Conservation (phyloP, 345 rosid species). For the Citrus cavaleriei region DNA sequence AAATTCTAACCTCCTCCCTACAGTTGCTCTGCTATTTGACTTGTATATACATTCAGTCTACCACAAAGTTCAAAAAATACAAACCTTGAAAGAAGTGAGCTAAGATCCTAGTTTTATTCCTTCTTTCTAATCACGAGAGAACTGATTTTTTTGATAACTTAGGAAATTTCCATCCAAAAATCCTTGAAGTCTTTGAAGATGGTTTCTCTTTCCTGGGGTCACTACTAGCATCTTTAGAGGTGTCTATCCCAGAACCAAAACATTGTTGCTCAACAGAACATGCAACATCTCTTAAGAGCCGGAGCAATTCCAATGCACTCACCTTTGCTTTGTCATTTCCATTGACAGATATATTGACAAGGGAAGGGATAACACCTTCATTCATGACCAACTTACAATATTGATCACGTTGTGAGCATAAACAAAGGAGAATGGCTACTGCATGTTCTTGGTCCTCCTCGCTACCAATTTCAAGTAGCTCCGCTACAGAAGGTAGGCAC, state of each 20-base stretch:
- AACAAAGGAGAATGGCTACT: constrained; percentile 34
- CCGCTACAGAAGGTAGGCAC: constrained; percentile 54
- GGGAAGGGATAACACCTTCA: constrained; percentile 58
- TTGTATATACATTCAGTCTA: neutral
- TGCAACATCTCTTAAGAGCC: constrained; percentile 50
- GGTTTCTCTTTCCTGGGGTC: constrained; percentile 25
- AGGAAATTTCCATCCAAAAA: constrained; percentile 30
- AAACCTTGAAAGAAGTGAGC: neutral
- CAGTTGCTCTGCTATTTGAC: constrained; percentile 7
- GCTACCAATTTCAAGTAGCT: constrained; percentile 52
- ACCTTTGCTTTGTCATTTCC: constrained; percentile 62
- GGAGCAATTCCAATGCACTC: constrained; percentile 60
- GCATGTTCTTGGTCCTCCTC: constrained; percentile 66
- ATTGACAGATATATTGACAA: constrained; percentile 42
- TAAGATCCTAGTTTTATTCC: constrained; percentile 28
- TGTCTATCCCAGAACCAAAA: constrained; percentile 6
- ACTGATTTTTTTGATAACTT: constrained; percentile 19
- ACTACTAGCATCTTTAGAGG: constrained; percentile 12
- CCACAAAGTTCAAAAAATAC: neutral
- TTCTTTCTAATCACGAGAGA: constrained; percentile 26
- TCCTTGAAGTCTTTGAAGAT: constrained; percentile 35
- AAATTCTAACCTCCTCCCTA: constrained; percentile 19
- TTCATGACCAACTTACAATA: constrained; percentile 63
- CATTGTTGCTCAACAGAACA: constrained; percentile 18
- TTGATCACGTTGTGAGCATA: constrained; percentile 34